phyloP scores from a whole-genome alignment of 768 basidiomycete genomes.

The Trametes coccinea region DNA sequence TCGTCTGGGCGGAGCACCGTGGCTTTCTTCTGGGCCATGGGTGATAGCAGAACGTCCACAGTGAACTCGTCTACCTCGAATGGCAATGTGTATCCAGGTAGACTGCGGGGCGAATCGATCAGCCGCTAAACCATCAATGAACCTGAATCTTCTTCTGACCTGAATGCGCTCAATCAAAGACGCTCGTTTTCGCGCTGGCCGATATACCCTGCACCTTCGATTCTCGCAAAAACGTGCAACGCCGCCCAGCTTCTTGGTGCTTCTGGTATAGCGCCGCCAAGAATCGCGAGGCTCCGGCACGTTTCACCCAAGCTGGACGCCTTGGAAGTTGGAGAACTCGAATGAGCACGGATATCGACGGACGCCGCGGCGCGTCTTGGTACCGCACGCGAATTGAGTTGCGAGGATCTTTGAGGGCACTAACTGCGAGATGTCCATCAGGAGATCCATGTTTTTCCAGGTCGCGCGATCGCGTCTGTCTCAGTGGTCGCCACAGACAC shows the following conservation, averaged over 20 bases:
- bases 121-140: conserved; percentile 15
- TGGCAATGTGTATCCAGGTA: conserved; percentile 12
- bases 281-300: neutral
- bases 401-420: conserved; percentile 2
- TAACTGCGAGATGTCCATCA: conserved; percentile 4
- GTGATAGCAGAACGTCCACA: conserved; percentile 6
- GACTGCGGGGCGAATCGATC: conserved; percentile 7
- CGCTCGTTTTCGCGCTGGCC: neutral
- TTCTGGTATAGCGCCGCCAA: neutral
- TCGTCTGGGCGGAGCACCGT: conserved; percentile 1
- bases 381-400: no score
- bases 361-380: neutral
- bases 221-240: neutral
- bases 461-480: neutral
- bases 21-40: conserved; percentile 1
- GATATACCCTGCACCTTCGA: neutral
- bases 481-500: conserved; percentile 11
- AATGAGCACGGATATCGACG: conserved; percentile 3
- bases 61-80: conserved; percentile 1
- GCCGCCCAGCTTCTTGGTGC: conserved; percentile 2
- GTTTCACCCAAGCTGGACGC: neutral
- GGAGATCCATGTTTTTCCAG: conserved; percentile 2
- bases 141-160: conserved; percentile 8
- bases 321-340: neutral
- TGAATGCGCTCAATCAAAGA: neutral